A percentile compares a stretch with the other conserved stretches of the same genome.
These are phyloP conservation scores for Eimeria necatrix DNA, from an alignment of 169 alveolate genomes.

Conservation along the genomic window DNA sequence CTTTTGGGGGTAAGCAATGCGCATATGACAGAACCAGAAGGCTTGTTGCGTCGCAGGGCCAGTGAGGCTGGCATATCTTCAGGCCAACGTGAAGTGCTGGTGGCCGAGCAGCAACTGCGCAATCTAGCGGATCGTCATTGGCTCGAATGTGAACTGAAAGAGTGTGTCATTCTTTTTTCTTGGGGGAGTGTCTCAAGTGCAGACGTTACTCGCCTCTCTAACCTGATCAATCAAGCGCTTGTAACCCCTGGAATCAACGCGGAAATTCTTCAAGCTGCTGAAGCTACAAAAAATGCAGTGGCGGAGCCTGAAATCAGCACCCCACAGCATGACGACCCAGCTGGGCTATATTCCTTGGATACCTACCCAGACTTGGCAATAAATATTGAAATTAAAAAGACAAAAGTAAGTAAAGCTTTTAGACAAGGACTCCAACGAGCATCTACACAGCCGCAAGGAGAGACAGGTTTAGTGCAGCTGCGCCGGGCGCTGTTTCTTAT, in stretches of 20 bases:
- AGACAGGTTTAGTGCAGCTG: not conserved
- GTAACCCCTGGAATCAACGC: not conserved
- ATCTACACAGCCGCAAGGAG: not conserved
- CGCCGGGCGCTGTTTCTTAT: not conserved
- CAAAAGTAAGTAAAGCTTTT: not conserved
- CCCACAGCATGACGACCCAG: not conserved
- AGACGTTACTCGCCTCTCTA: not conserved
- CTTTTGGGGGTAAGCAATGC: too few species aligned
- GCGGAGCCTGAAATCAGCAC: not conserved
- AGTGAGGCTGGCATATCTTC: not conserved
- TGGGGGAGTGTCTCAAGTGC: constrained; percentile 45
- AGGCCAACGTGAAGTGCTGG: constrained; percentile 17
- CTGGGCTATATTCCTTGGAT: not conserved
- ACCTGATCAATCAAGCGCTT: constrained; percentile 17
- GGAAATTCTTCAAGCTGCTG: not conserved
- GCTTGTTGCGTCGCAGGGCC: not conserved
- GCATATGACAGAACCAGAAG: too few species aligned
- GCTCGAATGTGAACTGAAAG: constrained; percentile 30
- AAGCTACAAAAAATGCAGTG: constrained; percentile 13
- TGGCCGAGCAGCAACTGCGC: constrained; percentile 36
- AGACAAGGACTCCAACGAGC: too few species aligned
- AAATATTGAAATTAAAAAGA: not conserved
- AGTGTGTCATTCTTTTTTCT: constrained; percentile 18
- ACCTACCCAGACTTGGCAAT: constrained; percentile 4
- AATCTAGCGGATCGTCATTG: not conserved